Percentiles rank a stretch among this genome's conserved stretches.
phyloP scores from a whole-genome alignment of 75 land plant genomes.

The Larix kaempferi region DNA sequence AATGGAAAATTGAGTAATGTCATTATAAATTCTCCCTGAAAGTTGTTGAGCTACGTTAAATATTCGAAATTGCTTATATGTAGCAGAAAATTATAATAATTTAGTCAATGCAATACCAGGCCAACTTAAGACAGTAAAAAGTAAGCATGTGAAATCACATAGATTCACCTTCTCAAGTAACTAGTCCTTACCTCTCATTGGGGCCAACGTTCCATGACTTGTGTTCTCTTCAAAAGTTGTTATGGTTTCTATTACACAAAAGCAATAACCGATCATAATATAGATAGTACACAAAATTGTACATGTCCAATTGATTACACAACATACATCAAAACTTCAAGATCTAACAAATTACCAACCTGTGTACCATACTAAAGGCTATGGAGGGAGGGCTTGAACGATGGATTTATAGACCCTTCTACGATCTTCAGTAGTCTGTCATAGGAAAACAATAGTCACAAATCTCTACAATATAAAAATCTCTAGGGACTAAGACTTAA shows the following conservation, averaged over 20 bases:
- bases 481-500: neutral
- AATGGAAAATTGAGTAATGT: slow-evolving; percentile 84
- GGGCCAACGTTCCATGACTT: slow-evolving; percentile 97
- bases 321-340: neutral
- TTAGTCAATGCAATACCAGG: neutral
- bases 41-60: slow-evolving; percentile 93
- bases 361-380: slow-evolving; percentile 92
- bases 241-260: slow-evolving; percentile 77
- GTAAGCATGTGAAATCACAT: neutral
- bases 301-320: neutral
- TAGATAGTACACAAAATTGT: neutral
- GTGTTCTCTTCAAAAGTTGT: slow-evolving; percentile 83
- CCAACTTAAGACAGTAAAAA: neutral
- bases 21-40: slow-evolving; percentile 98
- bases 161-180: neutral
- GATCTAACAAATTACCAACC: slow-evolving; percentile 33
- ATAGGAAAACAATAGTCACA: neutral
- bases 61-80: slow-evolving; percentile 99
- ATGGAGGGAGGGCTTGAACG: slow-evolving; percentile 94
- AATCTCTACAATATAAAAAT: neutral
- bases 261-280: slow-evolving; percentile 2
- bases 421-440: slow-evolving; percentile 70
- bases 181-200: slow-evolving; percentile 79
- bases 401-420: slow-evolving; percentile 87
- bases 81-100: slow-evolving; percentile 4